Conservation (phyloP, 805 yeast species). For the Metschnikowia henanensis region DNA sequence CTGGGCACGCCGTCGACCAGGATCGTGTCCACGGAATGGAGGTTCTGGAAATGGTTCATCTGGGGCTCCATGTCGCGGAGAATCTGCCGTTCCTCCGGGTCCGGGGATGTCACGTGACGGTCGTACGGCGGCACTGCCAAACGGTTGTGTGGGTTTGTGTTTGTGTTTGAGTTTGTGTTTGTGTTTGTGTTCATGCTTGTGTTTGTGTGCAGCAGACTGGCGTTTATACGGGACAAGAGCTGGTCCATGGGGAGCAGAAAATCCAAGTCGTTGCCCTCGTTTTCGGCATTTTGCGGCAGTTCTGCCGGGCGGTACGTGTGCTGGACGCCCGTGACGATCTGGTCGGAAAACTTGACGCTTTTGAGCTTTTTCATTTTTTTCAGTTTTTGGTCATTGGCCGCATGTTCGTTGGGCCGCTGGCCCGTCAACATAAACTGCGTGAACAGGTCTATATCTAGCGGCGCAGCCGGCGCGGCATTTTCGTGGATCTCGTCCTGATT, state of each 20-base stretch:
- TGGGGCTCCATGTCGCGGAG: constrained; percentile 74
- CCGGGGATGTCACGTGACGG: constrained; percentile 23
- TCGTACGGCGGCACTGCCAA: constrained; percentile 12
- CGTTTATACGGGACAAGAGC: constrained; percentile 47
- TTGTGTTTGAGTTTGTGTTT: background rate
- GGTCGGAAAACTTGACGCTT: constrained; percentile 73
- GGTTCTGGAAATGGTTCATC: constrained; percentile 65
- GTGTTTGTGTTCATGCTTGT: background rate
- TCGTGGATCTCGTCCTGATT: constrained; percentile 7
- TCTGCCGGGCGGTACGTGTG: constrained; percentile 18
- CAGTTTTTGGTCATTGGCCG: constrained; percentile 33
- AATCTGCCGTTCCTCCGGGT: constrained; percentile 69
- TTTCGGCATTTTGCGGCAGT: constrained; percentile 21
- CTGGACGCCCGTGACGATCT: constrained; percentile 50
- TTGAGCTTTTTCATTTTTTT: constrained; percentile 47
- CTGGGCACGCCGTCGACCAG: constrained; percentile 70
- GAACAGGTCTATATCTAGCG: constrained; percentile 81
- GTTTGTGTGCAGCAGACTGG: background rate
- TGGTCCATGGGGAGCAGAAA: constrained; percentile 78
- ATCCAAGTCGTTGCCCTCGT: constrained; percentile 43
- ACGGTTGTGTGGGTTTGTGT: background rate
- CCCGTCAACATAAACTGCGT: constrained; percentile 85
- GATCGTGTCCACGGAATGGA: constrained; percentile 72
- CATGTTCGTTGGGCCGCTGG: constrained; percentile 46
- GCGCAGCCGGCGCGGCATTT: constrained; percentile 25